Base-by-base conservation (phyloP, 176 grass and related monocot species). In the Oryza australiensis region DNA sequence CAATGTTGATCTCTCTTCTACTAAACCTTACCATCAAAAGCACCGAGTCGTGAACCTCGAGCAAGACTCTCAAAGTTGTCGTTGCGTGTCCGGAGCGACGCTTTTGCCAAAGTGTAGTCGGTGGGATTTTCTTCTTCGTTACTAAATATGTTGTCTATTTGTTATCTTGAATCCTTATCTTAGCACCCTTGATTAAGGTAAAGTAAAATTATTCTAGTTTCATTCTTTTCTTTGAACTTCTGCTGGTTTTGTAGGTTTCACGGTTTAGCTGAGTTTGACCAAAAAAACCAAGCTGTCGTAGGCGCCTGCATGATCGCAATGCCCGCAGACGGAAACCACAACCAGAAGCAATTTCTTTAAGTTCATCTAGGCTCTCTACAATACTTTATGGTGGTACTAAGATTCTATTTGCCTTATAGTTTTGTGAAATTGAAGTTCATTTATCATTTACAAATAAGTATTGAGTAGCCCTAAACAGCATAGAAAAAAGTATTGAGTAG, bases 91-190 rank as follows among this genome's bases (percentile, higher is more conserved):
- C 92, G 69, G 93, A 99, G 87, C 84, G 93, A 46, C 87, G 97
- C 59, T 99, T 99, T 80, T 99, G 97, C 78, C 97, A 99, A 84
- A 99, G 81, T 99, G 97, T 82, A 99, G 97, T 83, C 84, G 89
- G 97, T 99, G 82, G 84, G 70, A 85, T 55, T 37, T 37, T 37
- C 35, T 37, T 35, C 32, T 70, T 82, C 46, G 49, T 22, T 3
- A 55, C 74, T 10, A 29, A 84, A 23, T 68, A 43, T 26, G 13
- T 10, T 60, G 28, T 22, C 6, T 24, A 16, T 57, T 66, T 6
- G 37, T 77, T 75, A 69, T 35, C 67, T 64, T 26, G 9, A 60
- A 68, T 68, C 33, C 16, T 53, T 43, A 41, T 43, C 18, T 75
- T 68, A 49, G 35, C 26, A 84, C 35, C 12, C 23, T 22, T 43